These are phyloP conservation scores for Eleusine coracana DNA, from an alignment of 176 grass and related monocot genomes.

Conservation along the genomic window DNA sequence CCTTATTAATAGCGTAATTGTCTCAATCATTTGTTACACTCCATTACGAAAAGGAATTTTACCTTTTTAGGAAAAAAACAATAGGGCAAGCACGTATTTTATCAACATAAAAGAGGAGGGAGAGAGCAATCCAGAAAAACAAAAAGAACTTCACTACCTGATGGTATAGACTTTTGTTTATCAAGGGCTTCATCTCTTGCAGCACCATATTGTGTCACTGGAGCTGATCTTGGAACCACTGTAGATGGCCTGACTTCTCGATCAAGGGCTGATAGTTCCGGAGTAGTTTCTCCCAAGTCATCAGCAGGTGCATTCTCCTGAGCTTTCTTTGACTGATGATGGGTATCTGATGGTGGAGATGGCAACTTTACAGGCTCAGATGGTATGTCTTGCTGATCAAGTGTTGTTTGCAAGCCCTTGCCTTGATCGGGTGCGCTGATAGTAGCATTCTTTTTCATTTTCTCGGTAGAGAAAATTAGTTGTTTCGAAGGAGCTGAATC, in stretches of 20 bases:
- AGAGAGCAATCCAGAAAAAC: too few relatives aligned
- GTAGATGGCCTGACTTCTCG: background rate
- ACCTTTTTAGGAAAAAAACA: background rate
- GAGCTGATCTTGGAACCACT: background rate
- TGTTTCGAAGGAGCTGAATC: constrained; percentile 3
- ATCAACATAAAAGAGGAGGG: background rate
- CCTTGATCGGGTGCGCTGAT: constrained; percentile 3
- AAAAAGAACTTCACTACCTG: background rate
- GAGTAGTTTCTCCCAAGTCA: background rate
- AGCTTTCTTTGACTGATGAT: background rate
- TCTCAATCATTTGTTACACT: background rate
- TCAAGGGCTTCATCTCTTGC: background rate
- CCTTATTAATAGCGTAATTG: background rate
- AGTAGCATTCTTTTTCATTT: background rate
- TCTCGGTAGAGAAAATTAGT: background rate
- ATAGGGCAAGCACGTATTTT: background rate
- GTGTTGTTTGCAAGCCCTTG: constrained; percentile 26
- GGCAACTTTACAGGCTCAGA: background rate
- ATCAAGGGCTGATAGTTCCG: constrained; percentile 2
- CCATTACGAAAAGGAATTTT: background rate
- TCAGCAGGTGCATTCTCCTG: background rate
- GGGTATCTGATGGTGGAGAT: background rate
- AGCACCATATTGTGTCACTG: background rate
- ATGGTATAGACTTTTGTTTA: background rate
- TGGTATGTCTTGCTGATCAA: background rate